These are phyloP conservation scores for Ophiocordyceps camponoti-leonardi DNA, from an alignment of 2,329 filamentous ascomycete genomes.

Conservation along the genomic window DNA sequence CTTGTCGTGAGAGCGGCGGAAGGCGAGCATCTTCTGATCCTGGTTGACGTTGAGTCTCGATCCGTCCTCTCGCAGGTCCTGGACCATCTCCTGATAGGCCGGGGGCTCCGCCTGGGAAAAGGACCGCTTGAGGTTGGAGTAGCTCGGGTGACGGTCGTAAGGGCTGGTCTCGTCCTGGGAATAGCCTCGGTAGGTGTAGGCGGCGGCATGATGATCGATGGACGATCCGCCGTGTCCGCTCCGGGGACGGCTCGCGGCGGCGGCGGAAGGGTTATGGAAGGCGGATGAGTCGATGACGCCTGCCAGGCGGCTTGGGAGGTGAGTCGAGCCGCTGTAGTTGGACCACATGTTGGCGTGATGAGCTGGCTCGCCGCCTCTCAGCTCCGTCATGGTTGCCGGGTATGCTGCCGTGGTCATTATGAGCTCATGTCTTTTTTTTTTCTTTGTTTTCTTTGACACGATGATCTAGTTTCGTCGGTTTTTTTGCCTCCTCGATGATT, in stretches of 20 bases:
- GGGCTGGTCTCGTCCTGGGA: conserved; percentile 34
- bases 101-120: conserved; percentile 38
- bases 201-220: conserved; percentile 28
- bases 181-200: conserved; percentile 32
- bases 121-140: conserved; percentile 37
- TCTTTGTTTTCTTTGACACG: not conserved
- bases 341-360: conserved; percentile 42
- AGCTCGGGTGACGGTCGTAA: conserved; percentile 36
- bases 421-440: conserved; percentile 24
- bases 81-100: conserved; percentile 42
- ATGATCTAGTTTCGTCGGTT: not conserved
- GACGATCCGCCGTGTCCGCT: conserved; percentile 27
- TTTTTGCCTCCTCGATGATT: no score
- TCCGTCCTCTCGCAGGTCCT: conserved; percentile 40
- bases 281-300: conserved; percentile 29
- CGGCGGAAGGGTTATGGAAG: conserved; percentile 26
- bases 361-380: conserved; percentile 41
- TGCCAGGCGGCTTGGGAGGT: conserved; percentile 32
- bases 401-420: conserved; percentile 45
- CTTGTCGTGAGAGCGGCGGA: conserved; percentile 40
- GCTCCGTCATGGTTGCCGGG: conserved; percentile 44
- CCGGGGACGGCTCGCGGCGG: conserved; percentile 31
- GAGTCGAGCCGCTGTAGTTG: conserved; percentile 37
- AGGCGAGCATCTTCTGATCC: conserved; percentile 43
- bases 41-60: conserved; percentile 40